Evolutionary conservation across 192 early-diverging fungal species (phyloP).

Genomic region (Anaeromyces robustus): DNA sequence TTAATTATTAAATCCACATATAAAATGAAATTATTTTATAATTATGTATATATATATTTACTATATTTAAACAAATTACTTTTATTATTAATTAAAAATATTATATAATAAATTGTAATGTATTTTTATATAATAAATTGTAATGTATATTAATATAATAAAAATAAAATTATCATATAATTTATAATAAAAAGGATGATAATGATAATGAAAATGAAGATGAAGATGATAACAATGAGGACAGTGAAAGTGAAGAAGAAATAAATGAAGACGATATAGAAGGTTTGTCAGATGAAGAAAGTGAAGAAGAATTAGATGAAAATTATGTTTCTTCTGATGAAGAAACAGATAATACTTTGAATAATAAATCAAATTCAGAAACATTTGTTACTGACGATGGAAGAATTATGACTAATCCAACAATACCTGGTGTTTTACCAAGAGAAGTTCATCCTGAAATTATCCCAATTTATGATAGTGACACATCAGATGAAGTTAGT

Average conservation of each 20-base stretch:
- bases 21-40: no score
- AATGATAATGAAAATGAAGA: constrained; percentile 23
- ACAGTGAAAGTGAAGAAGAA: constrained; percentile 23
- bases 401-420: constrained; percentile 8
- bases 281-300: constrained; percentile 18
- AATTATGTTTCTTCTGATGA: constrained; percentile 16
- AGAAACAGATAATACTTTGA: constrained; percentile 15
- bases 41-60: no score
- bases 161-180: no score
- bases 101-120: no score
- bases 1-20: no score
- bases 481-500: constrained; percentile 80
- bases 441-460: constrained; percentile 65
- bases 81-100: no score
- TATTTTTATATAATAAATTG: no score
- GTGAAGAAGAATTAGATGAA: constrained; percentile 9
- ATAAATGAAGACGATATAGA: constrained; percentile 21
- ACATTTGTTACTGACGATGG: constrained; percentile 11
- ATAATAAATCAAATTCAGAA: background rate
- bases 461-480: constrained; percentile 80
- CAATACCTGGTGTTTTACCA: constrained; percentile 13
- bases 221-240: constrained; percentile 28
- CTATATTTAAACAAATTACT: no score
- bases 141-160: no score
- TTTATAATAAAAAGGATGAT: constrained; percentile 11